Conservation (phyloP, 257 asterid species). For the Solanum sejunctum region DNA sequence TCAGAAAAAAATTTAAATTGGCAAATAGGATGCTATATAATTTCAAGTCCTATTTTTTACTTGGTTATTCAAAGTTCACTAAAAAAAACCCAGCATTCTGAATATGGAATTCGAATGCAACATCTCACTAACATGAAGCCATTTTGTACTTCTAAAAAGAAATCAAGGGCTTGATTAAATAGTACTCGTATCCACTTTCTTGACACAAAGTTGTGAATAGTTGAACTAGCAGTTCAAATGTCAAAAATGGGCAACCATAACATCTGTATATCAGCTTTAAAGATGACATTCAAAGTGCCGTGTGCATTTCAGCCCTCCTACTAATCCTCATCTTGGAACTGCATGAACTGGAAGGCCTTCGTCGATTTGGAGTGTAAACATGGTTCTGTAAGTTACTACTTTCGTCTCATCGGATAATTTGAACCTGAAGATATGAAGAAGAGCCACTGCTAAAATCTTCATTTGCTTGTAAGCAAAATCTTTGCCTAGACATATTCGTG, state of each 20-base stretch:
- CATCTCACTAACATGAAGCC: not conserved
- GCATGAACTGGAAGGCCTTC: conserved; percentile 40
- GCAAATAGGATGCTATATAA: not conserved
- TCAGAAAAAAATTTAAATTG: not conserved
- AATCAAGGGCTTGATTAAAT: not conserved
- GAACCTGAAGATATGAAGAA: conserved; percentile 41
- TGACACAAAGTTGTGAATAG: not conserved
- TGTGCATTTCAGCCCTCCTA: not conserved
- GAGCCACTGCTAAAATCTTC: conserved; percentile 49
- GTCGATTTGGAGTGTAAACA: conserved; percentile 57
- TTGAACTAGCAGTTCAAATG: not conserved
- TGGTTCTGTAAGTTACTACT: conserved; percentile 46
- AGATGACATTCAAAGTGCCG: not conserved
- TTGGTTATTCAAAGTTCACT: not conserved
- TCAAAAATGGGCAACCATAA: not conserved
- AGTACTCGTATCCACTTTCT: not conserved
- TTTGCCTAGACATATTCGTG: conserved; percentile 47
- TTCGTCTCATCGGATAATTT: conserved; percentile 24
- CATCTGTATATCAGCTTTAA: not conserved
- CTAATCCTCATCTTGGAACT: conserved; percentile 17
- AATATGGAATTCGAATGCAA: not conserved
- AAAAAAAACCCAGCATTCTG: not conserved
- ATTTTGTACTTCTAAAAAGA: not conserved
- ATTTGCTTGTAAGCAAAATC: conserved; percentile 65
- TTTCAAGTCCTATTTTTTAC: not conserved